These are phyloP conservation scores for Cladosporium sp. DNA, from an alignment of 2,329 filamentous ascomycete genomes.

Conservation along the genomic window DNA sequence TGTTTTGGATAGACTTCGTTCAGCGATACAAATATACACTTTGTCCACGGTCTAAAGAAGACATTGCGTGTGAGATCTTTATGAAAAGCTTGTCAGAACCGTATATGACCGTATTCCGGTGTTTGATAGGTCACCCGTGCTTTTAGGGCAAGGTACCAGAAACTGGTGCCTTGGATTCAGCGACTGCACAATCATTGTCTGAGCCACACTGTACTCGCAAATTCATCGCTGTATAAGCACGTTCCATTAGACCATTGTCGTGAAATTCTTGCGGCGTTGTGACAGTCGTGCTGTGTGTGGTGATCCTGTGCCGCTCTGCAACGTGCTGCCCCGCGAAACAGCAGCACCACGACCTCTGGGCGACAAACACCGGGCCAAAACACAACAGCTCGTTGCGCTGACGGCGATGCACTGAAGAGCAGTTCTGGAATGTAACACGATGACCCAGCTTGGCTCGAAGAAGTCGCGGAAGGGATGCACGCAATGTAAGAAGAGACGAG, in stretches of 20 bases:
- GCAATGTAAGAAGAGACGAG: slow-evolving; percentile 25
- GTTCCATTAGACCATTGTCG: too few species aligned
- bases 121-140: neutral
- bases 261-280: neutral
- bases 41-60: too few species aligned
- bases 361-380: neutral
- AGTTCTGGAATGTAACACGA: neutral
- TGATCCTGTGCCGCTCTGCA: neutral
- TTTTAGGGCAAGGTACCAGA: neutral
- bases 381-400: neutral
- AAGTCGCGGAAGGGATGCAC: slow-evolving; percentile 27
- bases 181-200: neutral
- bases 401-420: neutral
- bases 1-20: neutral
- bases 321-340: neutral
- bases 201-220: neutral
- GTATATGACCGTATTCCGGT: neutral
- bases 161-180: neutral
- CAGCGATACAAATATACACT: too few species aligned
- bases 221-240: too few species aligned
- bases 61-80: neutral
- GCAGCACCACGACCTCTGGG: neutral
- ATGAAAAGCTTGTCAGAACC: neutral
- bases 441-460: slow-evolving; percentile 22
- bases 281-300: neutral